Evolutionary conservation across 2,329 filamentous ascomycete genomes (phyloP), one percentile per base, ranked within the genome.

Genomic region (Ceratocystis cacaofunesta): DNA sequence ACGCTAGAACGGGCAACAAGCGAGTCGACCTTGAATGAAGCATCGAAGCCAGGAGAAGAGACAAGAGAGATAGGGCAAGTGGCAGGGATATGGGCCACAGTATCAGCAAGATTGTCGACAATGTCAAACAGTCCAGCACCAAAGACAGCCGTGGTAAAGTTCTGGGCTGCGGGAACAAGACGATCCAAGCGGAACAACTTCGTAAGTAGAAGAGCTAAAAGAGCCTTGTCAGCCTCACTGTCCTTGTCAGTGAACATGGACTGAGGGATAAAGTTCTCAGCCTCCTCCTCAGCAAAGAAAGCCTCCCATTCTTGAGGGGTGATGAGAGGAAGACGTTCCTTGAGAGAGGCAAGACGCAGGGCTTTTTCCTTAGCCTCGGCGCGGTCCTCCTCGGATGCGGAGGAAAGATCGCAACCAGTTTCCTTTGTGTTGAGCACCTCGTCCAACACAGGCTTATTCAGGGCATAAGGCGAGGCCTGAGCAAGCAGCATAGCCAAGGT

Each of bases 11-110:
- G 84, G 75, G 96, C 90, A 36, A 97, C 95, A 64, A 99, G 81
- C 68, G 87, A 90, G 75, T 99, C 94, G 68, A 99, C 94, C 80
- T 99, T 99, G 85, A 97, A 99, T 74, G 90, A 96, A 64, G 95
- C 95, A 75, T 99, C 94, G 74, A 99, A 99, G 46, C 94, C 94
- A 68, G 92, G 91, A 72, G 88, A 96, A 5, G 94, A 99, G 71
- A 92, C 92, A 44, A 99, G 82, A 2, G 94, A 88, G 70, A 99
- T 89, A 8, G 94, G 94, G 1, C 90, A 86, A 41, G 85, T 89
- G 36, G 92, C 86, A 5, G 86, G 87, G 63, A 96, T 90, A 75
- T 95, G 87, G 63, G 86, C 83, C 66, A 95, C 89, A 19, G 94
- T 92, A 67, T 89, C 85, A 72, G 87, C 86, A 60, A 99, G 82